Evolutionary conservation across 129 eudicot genomes (phyloP).

Genomic region (Solidago caesia): DNA sequence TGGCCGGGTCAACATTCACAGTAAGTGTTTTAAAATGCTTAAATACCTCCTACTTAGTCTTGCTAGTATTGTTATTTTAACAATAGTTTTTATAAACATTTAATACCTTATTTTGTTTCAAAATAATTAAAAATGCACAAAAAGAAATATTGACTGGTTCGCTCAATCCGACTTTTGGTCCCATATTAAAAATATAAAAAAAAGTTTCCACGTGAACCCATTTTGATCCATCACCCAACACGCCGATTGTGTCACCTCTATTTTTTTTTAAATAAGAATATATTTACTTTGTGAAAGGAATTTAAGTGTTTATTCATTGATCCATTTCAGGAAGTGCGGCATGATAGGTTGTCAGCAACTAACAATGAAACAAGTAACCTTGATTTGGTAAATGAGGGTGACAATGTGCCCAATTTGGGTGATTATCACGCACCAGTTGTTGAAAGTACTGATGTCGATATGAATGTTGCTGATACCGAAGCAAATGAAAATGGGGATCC

Average conservation of each 20-base stretch:
- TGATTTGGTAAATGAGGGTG: not conserved
- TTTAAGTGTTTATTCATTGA: not conserved
- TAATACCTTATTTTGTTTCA: not conserved
- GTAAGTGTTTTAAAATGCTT: not conserved
- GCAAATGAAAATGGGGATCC: not conserved
- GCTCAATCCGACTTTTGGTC: too few species aligned
- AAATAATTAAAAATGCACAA: too few species aligned
- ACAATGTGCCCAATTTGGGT: constrained; percentile 1
- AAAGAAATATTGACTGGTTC: too few species aligned
- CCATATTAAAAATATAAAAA: too few species aligned
- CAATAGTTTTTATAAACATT: not conserved
- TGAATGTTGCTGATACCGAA: constrained; percentile 9
- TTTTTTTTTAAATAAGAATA: too few species aligned
- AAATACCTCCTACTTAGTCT: not conserved
- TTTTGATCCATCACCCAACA: not conserved
- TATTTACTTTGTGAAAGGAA: not conserved
- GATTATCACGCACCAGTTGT: not conserved
- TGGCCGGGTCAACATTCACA: too few species aligned
- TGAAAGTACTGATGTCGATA: constrained; percentile 2
- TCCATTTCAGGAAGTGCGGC: not conserved
- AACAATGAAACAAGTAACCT: not conserved
- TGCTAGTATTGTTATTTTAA: too few species aligned
- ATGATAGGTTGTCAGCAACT: not conserved
- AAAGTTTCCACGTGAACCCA: not conserved
- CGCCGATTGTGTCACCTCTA: not conserved